Base-by-base conservation (phyloP, 768 basidiomycete species). In the Crepidotus variabilis region DNA sequence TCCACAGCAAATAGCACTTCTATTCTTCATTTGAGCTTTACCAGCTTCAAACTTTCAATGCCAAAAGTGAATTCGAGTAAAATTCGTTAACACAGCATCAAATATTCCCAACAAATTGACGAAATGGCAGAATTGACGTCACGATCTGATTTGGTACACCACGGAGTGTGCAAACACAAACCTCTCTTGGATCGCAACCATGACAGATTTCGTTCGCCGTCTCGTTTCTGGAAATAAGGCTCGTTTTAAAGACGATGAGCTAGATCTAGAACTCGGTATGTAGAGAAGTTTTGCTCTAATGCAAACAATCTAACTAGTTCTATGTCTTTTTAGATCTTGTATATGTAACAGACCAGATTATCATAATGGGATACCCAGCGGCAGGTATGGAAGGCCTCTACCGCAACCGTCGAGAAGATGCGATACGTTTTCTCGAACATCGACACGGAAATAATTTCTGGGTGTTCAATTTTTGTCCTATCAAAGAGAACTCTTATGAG, bases 401-500 rank as follows among this genome's bases (percentile, higher is more conserved):
- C 62, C 80, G 93, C 45, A 96, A 96, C 65, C 78, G 76, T 33
- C 76, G 88, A 35, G 82, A 86, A 23, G 90, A 94, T 64, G 88
- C 86, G 1, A 84, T 85, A 60, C 79, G 77, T 39, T 93, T 94
- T 67, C 76, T 94, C 5, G 84, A 89, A 23, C 74, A 83, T 52
- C 76, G 86, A 47, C 91, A 94, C 63, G 82, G 83, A 4, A 78
- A 84, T 63, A 85, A 91, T 63, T 94, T 83, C 67, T 90, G 91
- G 86, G 82, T 94, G 9, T 94, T 91, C 78, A 94, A 96, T 68
- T 85, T 94, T 57, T 94, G 92, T 61, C 92, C 92, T 0, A 63
- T 86, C 7, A 78, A 75, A 59, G 93, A 94, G 69, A 94, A 94
- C 66, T 79, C 84, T 6, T 96, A 96, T 68, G 80, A 85, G 2